Base-by-base conservation (phyloP, 75 land plant genomes). In the Cunninghamia lanceolata region DNA sequence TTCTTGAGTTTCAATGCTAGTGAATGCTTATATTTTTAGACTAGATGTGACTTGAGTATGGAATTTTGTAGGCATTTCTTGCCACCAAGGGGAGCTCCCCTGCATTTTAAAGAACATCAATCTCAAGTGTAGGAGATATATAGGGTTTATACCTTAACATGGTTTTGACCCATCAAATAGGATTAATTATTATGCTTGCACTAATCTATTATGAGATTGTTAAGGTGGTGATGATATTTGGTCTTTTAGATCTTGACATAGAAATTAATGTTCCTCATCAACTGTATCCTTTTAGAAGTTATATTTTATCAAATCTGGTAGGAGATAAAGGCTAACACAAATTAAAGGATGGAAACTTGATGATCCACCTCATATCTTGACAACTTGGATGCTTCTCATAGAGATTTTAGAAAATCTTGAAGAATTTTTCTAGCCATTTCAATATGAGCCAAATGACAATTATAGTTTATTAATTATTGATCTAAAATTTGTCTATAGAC, bases 1-100 rank as follows among this genome's bases (percentile, higher is more conserved):
- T n/a, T n/a, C n/a, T n/a, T 91, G 95, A 15, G 96, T 92, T 71
- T 87, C 95, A 15, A 91, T 95, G 36, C 96, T 95, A 6, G 96
- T 95, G 4, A 94, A 93, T 83, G 84, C 94, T 17, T 95, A 90
- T 86, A 42, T 93, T 36, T 89, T 90, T 2, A 85, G 96, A 63
- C 88, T 95, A 77, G 90, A n/a, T n/a, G 88, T 89, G 89, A 89
- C 21, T 93, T 93, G 88, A 89, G 95, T 6, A 89, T 92, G 88
- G 95, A 88, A 30, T 95, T 92, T 74, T 93, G 88, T 66, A 56
- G 89, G 36, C 93, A 87, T 71, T 91, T 91, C 86, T 81, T 89
- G 45, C 94, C 94, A 9, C 73, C 93, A 3, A 76, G 83, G 2
- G 76, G 83, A 21, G 74, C 89, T 15, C 77, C 92, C 3, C 92